These are phyloP conservation scores for Botrytis deweyae DNA, from an alignment of 2,329 filamentous ascomycete species.

Conservation along the genomic window DNA sequence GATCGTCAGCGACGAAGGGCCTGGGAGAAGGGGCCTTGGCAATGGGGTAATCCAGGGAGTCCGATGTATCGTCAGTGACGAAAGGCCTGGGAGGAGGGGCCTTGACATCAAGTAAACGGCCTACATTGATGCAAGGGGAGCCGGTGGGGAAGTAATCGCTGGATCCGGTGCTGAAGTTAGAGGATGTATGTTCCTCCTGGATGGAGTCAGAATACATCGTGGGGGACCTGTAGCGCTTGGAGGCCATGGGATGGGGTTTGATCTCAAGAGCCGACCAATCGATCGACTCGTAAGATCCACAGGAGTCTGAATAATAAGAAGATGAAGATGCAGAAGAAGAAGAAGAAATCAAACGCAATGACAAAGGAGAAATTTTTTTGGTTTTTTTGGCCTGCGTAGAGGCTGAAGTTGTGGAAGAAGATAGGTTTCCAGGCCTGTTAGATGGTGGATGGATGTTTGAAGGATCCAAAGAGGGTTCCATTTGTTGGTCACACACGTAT, in stretches of 20 bases:
- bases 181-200: background rate
- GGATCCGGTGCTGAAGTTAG: background rate
- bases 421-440: constrained; percentile 10
- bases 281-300: constrained; percentile 11
- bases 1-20: background rate
- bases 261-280: constrained; percentile 17
- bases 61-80: background rate
- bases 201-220: constrained; percentile 12
- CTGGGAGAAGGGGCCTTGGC: background rate
- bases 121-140: background rate
- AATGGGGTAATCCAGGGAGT: background rate
- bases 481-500: background rate
- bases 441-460: background rate
- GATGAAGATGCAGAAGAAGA: constrained; percentile 3
- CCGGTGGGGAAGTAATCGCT: background rate
- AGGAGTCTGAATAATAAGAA: constrained; percentile 1
- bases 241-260: background rate
- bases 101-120: background rate
- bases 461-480: constrained; percentile 11
- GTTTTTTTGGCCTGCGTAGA: constrained; percentile 3
- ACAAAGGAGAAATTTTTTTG: background rate
- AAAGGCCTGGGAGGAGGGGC: background rate
- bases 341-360: constrained; percentile 6
- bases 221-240: background rate
- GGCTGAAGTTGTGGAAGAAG: background rate